Conservation (phyloP, 106 monocot species). For the Platanthera zijinensis region DNA sequence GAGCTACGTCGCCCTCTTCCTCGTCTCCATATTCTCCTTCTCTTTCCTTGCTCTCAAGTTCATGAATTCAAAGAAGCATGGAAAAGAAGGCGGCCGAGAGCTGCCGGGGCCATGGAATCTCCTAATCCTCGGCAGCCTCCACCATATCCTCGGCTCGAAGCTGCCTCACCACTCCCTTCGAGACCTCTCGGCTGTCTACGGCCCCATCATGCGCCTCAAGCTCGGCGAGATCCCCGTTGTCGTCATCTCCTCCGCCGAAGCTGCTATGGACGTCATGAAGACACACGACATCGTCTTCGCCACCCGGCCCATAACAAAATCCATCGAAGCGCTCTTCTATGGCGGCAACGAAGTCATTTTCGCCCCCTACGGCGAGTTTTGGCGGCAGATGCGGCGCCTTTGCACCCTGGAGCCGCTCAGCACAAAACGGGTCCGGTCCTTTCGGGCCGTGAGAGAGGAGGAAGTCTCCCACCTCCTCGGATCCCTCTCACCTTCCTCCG, state of each 20-base stretch:
- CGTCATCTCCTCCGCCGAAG: constrained; percentile 6
- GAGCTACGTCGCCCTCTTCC: too few species aligned
- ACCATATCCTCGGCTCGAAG: constrained; percentile 2
- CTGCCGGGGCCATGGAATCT: constrained; percentile 8
- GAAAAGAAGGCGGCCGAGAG: neutral
- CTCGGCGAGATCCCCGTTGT: constrained; percentile 14
- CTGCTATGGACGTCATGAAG: constrained; percentile 8
- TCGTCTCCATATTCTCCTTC: too few species aligned
- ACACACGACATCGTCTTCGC: constrained; percentile 12
- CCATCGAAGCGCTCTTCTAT: neutral
- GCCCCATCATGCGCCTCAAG: constrained; percentile 16
- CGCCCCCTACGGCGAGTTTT: neutral
- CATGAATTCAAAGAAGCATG: too few species aligned
- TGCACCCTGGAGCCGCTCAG: neutral
- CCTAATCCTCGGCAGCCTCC: constrained; percentile 14
- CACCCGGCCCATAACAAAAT: neutral
- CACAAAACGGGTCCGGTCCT: neutral
- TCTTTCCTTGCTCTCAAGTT: too few species aligned
- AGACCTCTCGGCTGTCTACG: constrained; percentile 4
- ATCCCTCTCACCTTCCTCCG: neutral
- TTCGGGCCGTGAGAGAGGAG: neutral
- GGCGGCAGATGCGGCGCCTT: neutral
- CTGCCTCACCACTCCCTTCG: constrained; percentile 6
- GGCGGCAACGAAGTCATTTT: neutral
- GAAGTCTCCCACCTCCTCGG: neutral